Percentiles rank a stretch among this genome's conserved stretches.
Conservation (phyloP, 2,329 filamentous ascomycete species). For the Corniculantispora saksenae region DNA sequence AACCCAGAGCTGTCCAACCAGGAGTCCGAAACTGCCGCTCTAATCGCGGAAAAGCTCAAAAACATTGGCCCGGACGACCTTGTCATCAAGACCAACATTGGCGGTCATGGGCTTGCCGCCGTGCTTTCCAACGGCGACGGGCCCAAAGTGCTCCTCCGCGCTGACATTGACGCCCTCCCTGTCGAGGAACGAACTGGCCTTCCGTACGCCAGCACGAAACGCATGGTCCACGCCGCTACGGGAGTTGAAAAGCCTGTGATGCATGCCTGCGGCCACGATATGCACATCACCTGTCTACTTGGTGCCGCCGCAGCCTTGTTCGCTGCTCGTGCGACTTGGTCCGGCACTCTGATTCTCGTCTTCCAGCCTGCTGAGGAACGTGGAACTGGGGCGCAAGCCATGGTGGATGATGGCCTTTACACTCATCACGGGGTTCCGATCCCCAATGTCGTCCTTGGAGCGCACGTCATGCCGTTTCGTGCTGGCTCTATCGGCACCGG, state of each 20-base stretch:
- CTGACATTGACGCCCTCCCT: constrained; percentile 64
- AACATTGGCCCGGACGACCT: constrained; percentile 29
- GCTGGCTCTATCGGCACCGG: constrained; percentile 35
- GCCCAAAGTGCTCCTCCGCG: constrained; percentile 56
- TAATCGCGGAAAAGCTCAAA: constrained; percentile 43
- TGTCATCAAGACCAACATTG: constrained; percentile 48
- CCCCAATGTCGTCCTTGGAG: constrained; percentile 39
- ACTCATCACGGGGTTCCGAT: constrained; percentile 28
- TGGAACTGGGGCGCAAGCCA: constrained; percentile 55
- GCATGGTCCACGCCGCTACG: constrained; percentile 41
- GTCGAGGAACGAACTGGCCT: constrained; percentile 57
- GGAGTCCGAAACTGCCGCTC: constrained; percentile 53
- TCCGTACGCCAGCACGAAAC: constrained; percentile 51
- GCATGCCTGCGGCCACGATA: constrained; percentile 70
- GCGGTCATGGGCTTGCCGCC: constrained; percentile 59
- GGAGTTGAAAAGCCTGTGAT: constrained; percentile 58
- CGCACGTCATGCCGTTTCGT: constrained; percentile 32
- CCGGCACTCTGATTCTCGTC: constrained; percentile 61
- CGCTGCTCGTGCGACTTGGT: constrained; percentile 50
- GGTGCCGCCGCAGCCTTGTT: constrained; percentile 55
- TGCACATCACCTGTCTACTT: constrained; percentile 61
- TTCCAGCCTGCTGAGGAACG: constrained; percentile 71
- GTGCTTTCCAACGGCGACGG: constrained; percentile 58
- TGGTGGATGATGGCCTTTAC: constrained; percentile 41
- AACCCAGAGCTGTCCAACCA: constrained; percentile 61